phyloP scores from a whole-genome alignment of 164 flowering plant species.

The Chimonanthus salicifolius region DNA sequence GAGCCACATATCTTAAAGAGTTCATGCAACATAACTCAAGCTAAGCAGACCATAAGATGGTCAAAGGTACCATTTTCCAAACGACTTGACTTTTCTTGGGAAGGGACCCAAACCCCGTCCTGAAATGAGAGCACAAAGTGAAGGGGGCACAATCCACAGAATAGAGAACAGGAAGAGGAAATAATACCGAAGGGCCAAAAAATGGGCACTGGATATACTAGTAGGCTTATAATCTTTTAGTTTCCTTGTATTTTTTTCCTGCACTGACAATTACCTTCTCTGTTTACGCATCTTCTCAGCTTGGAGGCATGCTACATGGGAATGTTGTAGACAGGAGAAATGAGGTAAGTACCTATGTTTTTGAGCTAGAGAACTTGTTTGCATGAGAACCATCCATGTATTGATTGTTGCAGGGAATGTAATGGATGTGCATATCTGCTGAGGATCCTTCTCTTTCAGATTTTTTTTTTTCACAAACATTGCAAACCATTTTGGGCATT shows the following conservation, averaged over 20 bases:
- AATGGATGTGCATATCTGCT: not conserved
- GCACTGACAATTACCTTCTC: not conserved
- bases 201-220: too few relatives aligned
- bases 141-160: too few relatives aligned
- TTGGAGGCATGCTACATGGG: constrained; percentile 18
- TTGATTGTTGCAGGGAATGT: not conserved
- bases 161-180: too few relatives aligned
- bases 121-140: too few relatives aligned
- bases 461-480: not conserved
- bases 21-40: too few relatives aligned
- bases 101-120: too few relatives aligned
- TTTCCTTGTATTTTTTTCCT: not conserved
- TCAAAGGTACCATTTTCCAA: too few relatives aligned
- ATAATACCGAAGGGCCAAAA: too few relatives aligned
- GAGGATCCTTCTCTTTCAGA: not conserved
- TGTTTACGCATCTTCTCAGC: constrained; percentile 18
- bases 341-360: constrained; percentile 26
- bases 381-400: not conserved
- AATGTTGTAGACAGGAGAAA: constrained; percentile 18
- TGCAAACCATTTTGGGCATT: not conserved
- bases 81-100: too few relatives aligned
- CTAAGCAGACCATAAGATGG: too few relatives aligned
- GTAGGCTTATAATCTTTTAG: too few relatives aligned
- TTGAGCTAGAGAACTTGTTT: not conserved
- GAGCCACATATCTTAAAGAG: too few relatives aligned